A percentile compares a stretch with the other conserved stretches of the same genome.
Conservation (phyloP, 73 alveolate genomes). For the Symbiodinium natans region DNA sequence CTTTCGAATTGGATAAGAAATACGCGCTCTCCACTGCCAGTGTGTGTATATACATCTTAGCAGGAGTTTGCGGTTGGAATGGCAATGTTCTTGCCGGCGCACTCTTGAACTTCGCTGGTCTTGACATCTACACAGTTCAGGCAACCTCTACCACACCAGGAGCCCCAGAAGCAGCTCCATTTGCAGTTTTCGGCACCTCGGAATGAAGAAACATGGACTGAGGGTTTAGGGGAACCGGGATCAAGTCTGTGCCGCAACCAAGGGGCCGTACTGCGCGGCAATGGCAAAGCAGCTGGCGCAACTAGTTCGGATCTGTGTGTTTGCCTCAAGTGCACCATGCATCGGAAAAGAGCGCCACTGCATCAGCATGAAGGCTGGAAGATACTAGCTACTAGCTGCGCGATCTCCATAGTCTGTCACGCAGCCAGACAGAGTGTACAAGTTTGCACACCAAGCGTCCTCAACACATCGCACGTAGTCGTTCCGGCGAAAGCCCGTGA, state of each 20-base stretch:
- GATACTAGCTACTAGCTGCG: too few species aligned
- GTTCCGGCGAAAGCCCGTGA: background rate
- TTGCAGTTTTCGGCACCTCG: background rate
- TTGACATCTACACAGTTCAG: slow-evolving; percentile 1
- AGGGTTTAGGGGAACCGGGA: background rate
- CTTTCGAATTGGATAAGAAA: background rate
- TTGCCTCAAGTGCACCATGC: background rate
- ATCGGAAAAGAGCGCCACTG: background rate
- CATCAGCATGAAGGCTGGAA: too few species aligned
- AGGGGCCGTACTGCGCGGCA: background rate
- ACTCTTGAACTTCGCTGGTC: background rate
- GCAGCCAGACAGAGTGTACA: background rate
- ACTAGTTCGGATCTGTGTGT: background rate
- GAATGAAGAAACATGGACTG: too few species aligned
- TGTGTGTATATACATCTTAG: background rate
- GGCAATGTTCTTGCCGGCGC: background rate
- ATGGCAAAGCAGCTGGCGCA: slow-evolving; percentile 28
- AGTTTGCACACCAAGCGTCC: background rate
- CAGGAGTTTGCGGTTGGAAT: background rate
- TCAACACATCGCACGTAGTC: background rate
- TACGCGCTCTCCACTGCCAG: background rate
- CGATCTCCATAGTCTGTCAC: background rate
- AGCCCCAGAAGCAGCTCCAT: slow-evolving; percentile 49
- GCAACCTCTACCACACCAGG: slow-evolving; percentile 30
- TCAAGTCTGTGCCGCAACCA: background rate